A percentile compares a stretch with the other conserved stretches of the same genome.
Evolutionary conservation across 176 grass and related monocot genomes (phyloP).

Genomic region (Oryza officinalis): DNA sequence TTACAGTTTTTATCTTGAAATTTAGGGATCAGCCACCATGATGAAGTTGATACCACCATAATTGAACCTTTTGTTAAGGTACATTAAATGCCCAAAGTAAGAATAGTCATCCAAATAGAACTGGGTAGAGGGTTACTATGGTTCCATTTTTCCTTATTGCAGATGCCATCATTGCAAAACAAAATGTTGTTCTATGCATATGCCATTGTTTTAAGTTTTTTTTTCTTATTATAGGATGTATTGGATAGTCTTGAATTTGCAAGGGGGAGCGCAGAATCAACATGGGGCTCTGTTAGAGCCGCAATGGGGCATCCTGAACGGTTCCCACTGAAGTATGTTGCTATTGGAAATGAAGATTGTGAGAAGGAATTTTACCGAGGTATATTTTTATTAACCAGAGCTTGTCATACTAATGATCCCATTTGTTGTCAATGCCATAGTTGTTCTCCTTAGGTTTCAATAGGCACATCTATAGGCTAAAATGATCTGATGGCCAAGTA

Average conservation of each 20-base stretch:
- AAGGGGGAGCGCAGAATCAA: slow-evolving; percentile 56
- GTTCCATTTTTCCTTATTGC: neutral
- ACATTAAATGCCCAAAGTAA: slow-evolving; percentile 19
- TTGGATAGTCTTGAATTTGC: slow-evolving; percentile 79
- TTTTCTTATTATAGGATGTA: slow-evolving; percentile 47
- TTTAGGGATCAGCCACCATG: slow-evolving; percentile 66
- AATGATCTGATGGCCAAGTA: neutral
- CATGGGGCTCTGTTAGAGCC: slow-evolving; percentile 68
- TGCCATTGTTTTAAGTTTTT: neutral
- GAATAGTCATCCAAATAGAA: neutral
- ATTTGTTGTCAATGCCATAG: neutral
- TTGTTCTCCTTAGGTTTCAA: neutral
- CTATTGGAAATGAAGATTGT: slow-evolving; percentile 76
- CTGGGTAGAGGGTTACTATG: neutral
- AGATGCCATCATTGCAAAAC: neutral
- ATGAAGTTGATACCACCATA: slow-evolving; percentile 43
- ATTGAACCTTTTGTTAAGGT: slow-evolving; percentile 57
- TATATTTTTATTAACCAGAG: slow-evolving; percentile 22
- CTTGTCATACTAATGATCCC: neutral
- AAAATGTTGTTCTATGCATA: neutral
- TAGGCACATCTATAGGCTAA: neutral
- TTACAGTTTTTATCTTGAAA: neutral
- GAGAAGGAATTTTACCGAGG: slow-evolving; percentile 51
- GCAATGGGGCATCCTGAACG: slow-evolving; percentile 65
- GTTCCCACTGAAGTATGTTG: slow-evolving; percentile 69